Conservation (phyloP, 2,329 filamentous ascomycete species). For the Claviceps capensis region DNA sequence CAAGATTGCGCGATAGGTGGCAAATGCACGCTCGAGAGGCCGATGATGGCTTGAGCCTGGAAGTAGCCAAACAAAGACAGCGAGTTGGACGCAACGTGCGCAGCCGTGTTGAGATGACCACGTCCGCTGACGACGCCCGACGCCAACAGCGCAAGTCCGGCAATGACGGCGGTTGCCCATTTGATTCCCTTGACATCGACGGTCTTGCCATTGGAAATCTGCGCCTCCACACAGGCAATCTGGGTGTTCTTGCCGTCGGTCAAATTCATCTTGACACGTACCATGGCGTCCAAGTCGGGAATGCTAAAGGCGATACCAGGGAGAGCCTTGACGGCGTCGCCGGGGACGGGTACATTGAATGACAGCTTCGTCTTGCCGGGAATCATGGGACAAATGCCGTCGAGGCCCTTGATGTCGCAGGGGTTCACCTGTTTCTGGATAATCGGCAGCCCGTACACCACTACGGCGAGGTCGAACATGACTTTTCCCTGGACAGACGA, state of each 20-base stretch:
- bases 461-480: slow-evolving; percentile 46
- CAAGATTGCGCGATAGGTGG: slow-evolving; percentile 80
- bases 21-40: slow-evolving; percentile 64
- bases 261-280: slow-evolving; percentile 66
- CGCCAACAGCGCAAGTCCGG: slow-evolving; percentile 65
- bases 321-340: slow-evolving; percentile 45
- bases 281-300: slow-evolving; percentile 77
- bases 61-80: slow-evolving; percentile 86
- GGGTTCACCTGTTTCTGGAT: slow-evolving; percentile 54
- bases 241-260: slow-evolving; percentile 39
- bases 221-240: slow-evolving; percentile 75
- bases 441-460: slow-evolving; percentile 45
- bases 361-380: slow-evolving; percentile 63
- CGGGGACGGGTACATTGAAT: slow-evolving; percentile 49
- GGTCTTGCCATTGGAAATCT: slow-evolving; percentile 79
- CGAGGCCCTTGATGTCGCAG: slow-evolving; percentile 47
- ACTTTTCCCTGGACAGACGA: slow-evolving; percentile 53
- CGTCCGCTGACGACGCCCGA: slow-evolving; percentile 80
- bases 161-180: slow-evolving; percentile 78
- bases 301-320: slow-evolving; percentile 77
- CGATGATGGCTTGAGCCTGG: slow-evolving; percentile 82
- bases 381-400: slow-evolving; percentile 80
- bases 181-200: slow-evolving; percentile 78
- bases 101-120: slow-evolving; percentile 87
- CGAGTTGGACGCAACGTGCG: slow-evolving; percentile 83